Conservation (phyloP, 2,329 filamentous ascomycete genomes). For the Clarireedia paspali region DNA sequence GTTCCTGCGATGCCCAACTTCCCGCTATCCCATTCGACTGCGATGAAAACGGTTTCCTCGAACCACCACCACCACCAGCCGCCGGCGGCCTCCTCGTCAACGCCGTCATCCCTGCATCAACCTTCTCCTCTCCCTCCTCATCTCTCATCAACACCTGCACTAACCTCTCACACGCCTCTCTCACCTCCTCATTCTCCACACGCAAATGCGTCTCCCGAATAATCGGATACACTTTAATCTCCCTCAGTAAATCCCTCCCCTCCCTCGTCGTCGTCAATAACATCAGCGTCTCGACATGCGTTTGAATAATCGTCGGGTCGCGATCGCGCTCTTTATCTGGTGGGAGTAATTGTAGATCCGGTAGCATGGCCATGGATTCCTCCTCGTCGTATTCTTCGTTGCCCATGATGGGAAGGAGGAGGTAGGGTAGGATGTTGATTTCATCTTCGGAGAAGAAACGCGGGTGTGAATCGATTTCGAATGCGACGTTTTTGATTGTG, state of each 20-base stretch:
- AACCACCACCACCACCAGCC: neutral
- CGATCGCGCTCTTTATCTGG: conserved; percentile 82
- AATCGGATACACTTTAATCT: conserved; percentile 80
- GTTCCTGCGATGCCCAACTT: conserved; percentile 16
- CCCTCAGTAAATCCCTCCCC: conserved; percentile 66
- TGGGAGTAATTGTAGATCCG: conserved; percentile 81
- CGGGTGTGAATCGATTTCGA: conserved; percentile 68
- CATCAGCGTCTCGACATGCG: conserved; percentile 82
- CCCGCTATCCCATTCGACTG: conserved; percentile 10
- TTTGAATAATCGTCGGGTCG: conserved; percentile 69
- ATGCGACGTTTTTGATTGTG: conserved; percentile 89
- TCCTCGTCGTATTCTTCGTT: conserved; percentile 83
- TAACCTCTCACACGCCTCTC: conserved; percentile 77
- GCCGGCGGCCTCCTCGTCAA: conserved; percentile 13
- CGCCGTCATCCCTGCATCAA: conserved; percentile 24
- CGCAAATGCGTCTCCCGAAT: conserved; percentile 77
- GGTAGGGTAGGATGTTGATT: conserved; percentile 78
- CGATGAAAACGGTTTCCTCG: conserved; percentile 8
- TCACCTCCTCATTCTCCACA: conserved; percentile 70
- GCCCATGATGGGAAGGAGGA: conserved; percentile 81
- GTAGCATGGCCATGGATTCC: conserved; percentile 77
- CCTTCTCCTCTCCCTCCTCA: conserved; percentile 27
- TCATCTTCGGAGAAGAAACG: conserved; percentile 62
- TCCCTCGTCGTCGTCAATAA: conserved; percentile 71
- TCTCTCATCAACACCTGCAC: conserved; percentile 55